Base-by-base conservation (phyloP, 306 rosid species). In the Carpinus viminea region DNA sequence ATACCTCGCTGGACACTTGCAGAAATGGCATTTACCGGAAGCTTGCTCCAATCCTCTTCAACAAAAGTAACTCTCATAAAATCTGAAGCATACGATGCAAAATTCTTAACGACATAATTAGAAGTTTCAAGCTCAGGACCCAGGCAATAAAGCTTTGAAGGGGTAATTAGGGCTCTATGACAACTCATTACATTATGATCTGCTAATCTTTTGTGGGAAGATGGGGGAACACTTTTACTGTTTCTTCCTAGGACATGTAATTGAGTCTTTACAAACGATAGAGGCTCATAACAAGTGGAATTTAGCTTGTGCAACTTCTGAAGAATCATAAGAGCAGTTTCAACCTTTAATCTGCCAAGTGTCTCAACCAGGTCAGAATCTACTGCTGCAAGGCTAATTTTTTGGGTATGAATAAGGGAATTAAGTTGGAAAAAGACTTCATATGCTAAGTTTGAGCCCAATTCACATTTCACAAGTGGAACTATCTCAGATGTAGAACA, bases 41-140 rank as follows among this genome's bases (percentile, higher is more conserved):
- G 97, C 89, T 92, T 94, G 82, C 83, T 61, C 98, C 97, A 94
- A 81, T 94, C 90, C 86, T 94, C 97, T 73, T 94, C 98, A 51
- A 94, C 98, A 85, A 94, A 94, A 45, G 97, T 94, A 57, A 94
- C 77, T 80, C 98, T 92, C 86, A 94, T 80, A 82, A 94, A 92
- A 80, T 92, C 93, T 13, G 92, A 88, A 68, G 95, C 98, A 88
- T 82, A 81, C 16, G 78, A 0, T 6, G 97, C 88, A 80, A 91
- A 94, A 80, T 91, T 84, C 77, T 91, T 94, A 76, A 94, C 93
- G 72, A 94, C 97, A 80, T 92, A 94, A 77, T 94, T 94, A 55
- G 97, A 89, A 48, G 87, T 94, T 86, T 94, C 98, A 69, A 91
- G 92, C 87, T 94, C 98, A 34, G 98, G 98, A 43, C 98, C 97